Conservation (phyloP, 2,329 filamentous ascomycete species). For the Apiospora koreana region DNA sequence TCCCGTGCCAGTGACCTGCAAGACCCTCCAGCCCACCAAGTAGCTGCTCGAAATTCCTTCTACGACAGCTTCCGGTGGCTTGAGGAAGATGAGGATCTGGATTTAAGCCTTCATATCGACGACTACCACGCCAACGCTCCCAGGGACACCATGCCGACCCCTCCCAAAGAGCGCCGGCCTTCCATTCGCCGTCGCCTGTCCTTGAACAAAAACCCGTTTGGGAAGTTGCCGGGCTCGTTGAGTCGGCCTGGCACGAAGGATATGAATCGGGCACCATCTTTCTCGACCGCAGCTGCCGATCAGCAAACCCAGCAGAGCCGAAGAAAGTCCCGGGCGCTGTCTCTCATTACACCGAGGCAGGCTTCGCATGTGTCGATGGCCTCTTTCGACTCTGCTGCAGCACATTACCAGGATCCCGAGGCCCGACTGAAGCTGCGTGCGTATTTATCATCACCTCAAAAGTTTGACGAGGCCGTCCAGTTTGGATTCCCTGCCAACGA, state of each 20-base stretch:
- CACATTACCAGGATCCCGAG: slow-evolving; percentile 89
- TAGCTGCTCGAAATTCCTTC: slow-evolving; percentile 52
- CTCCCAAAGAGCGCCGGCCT: slow-evolving; percentile 50
- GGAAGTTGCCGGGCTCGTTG: slow-evolving; percentile 52
- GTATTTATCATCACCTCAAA: slow-evolving; percentile 85
- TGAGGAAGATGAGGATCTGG: slow-evolving; percentile 71
- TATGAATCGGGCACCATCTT: background rate
- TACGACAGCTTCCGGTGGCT: slow-evolving; percentile 73
- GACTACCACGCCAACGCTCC: slow-evolving; percentile 67
- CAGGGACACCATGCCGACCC: slow-evolving; percentile 46
- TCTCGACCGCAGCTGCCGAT: slow-evolving; percentile 20
- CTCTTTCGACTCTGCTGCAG: slow-evolving; percentile 69
- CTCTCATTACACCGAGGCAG: slow-evolving; percentile 53
- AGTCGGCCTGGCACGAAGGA: slow-evolving; percentile 51
- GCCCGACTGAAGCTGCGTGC: slow-evolving; percentile 82
- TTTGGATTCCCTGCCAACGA: slow-evolving; percentile 82
- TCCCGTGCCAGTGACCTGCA: slow-evolving; percentile 21
- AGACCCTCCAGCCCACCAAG: slow-evolving; percentile 28
- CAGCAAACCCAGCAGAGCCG: slow-evolving; percentile 40
- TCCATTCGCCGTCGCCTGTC: slow-evolving; percentile 74
- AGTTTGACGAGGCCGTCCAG: slow-evolving; percentile 93
- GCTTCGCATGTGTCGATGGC: slow-evolving; percentile 44
- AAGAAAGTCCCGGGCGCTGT: slow-evolving; percentile 57
- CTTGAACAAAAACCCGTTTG: slow-evolving; percentile 65
- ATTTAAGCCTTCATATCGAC: slow-evolving; percentile 66